Conservation (phyloP, 2,329 filamentous ascomycete genomes). For the Aspergillus versicolor region DNA sequence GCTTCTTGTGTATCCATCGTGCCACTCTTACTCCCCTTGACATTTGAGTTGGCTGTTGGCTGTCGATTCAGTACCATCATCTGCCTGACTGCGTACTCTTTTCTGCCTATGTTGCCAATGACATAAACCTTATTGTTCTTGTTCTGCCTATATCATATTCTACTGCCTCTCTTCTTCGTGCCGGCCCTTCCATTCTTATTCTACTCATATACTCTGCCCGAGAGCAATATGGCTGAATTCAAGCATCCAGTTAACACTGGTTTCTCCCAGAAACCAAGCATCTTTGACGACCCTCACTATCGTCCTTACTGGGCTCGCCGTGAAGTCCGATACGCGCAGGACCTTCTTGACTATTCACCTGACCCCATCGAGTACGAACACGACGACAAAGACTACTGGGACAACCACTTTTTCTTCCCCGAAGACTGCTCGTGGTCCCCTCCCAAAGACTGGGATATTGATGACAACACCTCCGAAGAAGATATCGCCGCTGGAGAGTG, state of each 20-base stretch:
- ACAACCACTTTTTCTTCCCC: slow-evolving; percentile 46
- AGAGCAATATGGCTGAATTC: slow-evolving; percentile 23
- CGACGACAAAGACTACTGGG: slow-evolving; percentile 42
- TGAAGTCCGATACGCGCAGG: slow-evolving; percentile 38
- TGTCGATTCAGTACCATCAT: not conserved
- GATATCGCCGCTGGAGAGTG: slow-evolving; percentile 14
- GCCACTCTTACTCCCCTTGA: slow-evolving; percentile 5
- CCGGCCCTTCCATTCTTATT: not conserved
- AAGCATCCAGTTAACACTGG: slow-evolving; percentile 21
- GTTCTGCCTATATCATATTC: not conserved
- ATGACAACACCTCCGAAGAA: slow-evolving; percentile 21
- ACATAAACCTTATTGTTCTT: not conserved
- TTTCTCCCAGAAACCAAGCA: slow-evolving; percentile 13
- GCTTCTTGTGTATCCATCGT: slow-evolving; percentile 16
- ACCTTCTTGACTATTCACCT: slow-evolving; percentile 39
- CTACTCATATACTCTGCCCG: not conserved
- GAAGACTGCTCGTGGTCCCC: slow-evolving; percentile 44
- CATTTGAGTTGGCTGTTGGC: not conserved
- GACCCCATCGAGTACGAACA: slow-evolving; percentile 45
- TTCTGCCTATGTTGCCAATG: not conserved
- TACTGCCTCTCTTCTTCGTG: not conserved
- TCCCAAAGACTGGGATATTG: slow-evolving; percentile 29
- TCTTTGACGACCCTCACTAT: slow-evolving; percentile 23
- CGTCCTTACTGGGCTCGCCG: slow-evolving; percentile 41
- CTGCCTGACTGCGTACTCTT: not conserved